Evolutionary conservation across 441 rosid genomes (phyloP).

Genomic region (Gossypium trilobum): DNA sequence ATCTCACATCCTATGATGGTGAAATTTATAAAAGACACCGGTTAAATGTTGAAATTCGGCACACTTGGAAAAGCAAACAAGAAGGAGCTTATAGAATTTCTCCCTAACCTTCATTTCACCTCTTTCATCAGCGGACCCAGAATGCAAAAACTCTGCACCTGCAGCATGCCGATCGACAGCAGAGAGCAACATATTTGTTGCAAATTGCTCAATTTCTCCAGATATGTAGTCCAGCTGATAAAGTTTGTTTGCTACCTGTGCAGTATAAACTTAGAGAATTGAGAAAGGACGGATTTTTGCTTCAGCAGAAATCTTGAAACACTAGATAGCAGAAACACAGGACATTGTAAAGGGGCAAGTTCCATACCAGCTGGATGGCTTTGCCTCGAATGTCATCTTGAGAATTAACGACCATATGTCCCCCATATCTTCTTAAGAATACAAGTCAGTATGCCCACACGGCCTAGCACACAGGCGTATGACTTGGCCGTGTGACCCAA

Average conservation of each 20-base stretch:
- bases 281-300: not conserved
- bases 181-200: constrained; percentile 63
- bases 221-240: constrained; percentile 70
- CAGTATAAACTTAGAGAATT: constrained; percentile 24
- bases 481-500: no score
- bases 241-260: constrained; percentile 93
- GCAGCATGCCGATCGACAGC: constrained; percentile 55
- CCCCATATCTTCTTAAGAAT: no score
- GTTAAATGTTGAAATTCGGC: not conserved
- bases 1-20: not conserved
- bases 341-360: constrained; percentile 12
- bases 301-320: not conserved
- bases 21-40: not conserved
- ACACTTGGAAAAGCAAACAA: not conserved
- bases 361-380: constrained; percentile 89
- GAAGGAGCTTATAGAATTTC: not conserved
- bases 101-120: constrained; percentile 51
- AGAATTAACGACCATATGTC: constrained; percentile 37
- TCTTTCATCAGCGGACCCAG: constrained; percentile 39
- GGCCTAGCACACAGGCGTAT: no score
- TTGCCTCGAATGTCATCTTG: constrained; percentile 92
- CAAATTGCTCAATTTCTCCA: constrained; percentile 79
- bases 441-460: no score
- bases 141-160: constrained; percentile 33
- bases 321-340: constrained; percentile 8